Conservation (phyloP, 2,329 filamentous ascomycete species). For the Aspergillus floridensis region DNA sequence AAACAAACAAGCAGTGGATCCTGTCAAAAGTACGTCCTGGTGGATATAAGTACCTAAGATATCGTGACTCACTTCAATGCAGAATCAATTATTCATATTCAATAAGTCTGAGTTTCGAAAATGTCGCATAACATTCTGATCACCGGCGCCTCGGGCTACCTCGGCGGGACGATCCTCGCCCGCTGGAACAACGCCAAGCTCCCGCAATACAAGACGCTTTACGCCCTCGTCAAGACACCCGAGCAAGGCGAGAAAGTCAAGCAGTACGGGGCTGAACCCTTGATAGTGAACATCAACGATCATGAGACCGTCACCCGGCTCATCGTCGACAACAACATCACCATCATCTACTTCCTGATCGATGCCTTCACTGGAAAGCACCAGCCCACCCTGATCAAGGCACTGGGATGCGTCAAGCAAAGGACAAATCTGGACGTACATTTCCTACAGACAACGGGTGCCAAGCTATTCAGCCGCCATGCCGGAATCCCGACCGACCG, state of each 20-base stretch:
- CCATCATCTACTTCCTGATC: slow-evolving; percentile 50
- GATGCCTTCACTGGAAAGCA: slow-evolving; percentile 36
- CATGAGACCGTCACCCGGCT: slow-evolving; percentile 33
- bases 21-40: no score
- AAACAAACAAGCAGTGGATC: no score
- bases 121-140: slow-evolving; percentile 26
- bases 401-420: slow-evolving; percentile 46
- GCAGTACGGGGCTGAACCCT: slow-evolving; percentile 44
- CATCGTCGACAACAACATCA: slow-evolving; percentile 47
- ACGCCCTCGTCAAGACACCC: slow-evolving; percentile 48
- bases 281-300: slow-evolving; percentile 29
- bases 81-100: not conserved
- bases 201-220: slow-evolving; percentile 45
- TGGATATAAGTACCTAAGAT: no score
- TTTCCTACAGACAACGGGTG: slow-evolving; percentile 53
- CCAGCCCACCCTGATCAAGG: slow-evolving; percentile 47
- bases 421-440: slow-evolving; percentile 45
- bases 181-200: slow-evolving; percentile 38
- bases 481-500: slow-evolving; percentile 44
- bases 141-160: slow-evolving; percentile 54
- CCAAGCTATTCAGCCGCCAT: slow-evolving; percentile 53
- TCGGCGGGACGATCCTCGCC: slow-evolving; percentile 53
- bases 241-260: slow-evolving; percentile 48
- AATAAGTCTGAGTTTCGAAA: not conserved
- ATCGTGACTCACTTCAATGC: no score